Percentiles rank a stretch among this genome's conserved stretches.
phyloP scores from a whole-genome alignment of 768 basidiomycete genomes.

The Amyloporia xantha region DNA sequence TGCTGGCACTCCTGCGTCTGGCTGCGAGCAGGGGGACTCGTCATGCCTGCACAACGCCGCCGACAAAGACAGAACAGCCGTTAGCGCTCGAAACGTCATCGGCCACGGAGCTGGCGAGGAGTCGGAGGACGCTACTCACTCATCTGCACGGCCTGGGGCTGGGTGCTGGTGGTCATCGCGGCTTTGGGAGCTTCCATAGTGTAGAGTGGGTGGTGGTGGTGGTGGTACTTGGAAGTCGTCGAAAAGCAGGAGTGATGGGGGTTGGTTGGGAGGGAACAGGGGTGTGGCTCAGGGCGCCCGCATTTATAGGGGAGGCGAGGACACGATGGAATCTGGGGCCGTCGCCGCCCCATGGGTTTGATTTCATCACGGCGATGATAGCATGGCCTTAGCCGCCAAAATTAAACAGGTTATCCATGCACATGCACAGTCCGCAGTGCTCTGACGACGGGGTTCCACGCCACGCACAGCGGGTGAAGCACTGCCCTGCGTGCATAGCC shows the following conservation, averaged over 20 bases:
- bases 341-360: not conserved
- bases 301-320: not conserved
- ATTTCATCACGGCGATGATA: not conserved
- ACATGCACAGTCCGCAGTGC: too few species aligned
- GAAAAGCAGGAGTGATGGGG: conserved; percentile 3
- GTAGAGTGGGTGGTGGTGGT: not conserved
- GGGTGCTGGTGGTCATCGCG: conserved; percentile 33
- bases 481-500: too few species aligned
- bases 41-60: conserved; percentile 32
- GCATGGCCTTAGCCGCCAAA: too few species aligned
- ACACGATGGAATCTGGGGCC: not conserved
- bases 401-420: too few species aligned
- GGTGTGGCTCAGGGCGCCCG: not conserved
- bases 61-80: not conserved
- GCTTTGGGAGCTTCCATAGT: conserved; percentile 27
- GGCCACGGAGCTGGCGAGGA: not conserved
- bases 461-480: too few species aligned
- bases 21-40: conserved; percentile 36
- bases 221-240: not conserved
- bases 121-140: conserved; percentile 34
- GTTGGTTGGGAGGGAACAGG: not conserved
- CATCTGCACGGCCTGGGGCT: conserved; percentile 61
- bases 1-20: conserved; percentile 28
- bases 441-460: too few species aligned
- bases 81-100: not conserved